phyloP scores from a whole-genome alignment of 495 filamentous ascomycete species.

The Massariosphaeria phaeospora region DNA sequence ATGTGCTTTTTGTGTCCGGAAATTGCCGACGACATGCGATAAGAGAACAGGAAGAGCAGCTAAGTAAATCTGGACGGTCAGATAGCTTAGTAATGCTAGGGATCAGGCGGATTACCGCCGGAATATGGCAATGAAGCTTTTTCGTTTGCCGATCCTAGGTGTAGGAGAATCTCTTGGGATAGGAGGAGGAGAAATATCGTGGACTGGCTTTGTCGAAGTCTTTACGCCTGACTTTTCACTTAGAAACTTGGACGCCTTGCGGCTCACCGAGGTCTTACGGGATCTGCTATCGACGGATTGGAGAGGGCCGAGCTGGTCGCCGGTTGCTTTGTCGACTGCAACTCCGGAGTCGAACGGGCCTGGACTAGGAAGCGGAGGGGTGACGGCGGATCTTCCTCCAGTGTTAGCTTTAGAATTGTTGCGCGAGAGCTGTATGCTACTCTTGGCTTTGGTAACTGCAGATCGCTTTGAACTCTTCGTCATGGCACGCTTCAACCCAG shows the following conservation, averaged over 20 bases:
- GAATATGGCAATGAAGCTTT: slow-evolving; percentile 33
- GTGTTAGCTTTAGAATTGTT: slow-evolving; percentile 14
- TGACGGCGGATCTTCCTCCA: background rate
- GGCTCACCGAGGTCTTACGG: background rate
- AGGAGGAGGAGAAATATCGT: slow-evolving; percentile 16
- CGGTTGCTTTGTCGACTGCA: slow-evolving; percentile 5
- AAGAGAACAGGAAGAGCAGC: background rate
- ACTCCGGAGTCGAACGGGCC: slow-evolving; percentile 27
- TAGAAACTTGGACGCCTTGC: background rate
- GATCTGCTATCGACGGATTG: slow-evolving; percentile 1
- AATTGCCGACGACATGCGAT: background rate
- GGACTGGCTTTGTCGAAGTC: background rate
- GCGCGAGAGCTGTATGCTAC: slow-evolving; percentile 23
- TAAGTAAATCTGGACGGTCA: too few relatives aligned
- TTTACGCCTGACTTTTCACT: slow-evolving; percentile 4
- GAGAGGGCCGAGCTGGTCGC: slow-evolving; percentile 1
- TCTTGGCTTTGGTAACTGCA: slow-evolving; percentile 20
- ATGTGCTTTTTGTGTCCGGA: background rate
- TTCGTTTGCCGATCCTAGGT: slow-evolving; percentile 31
- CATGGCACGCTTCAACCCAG: slow-evolving; percentile 28
- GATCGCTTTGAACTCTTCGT: slow-evolving; percentile 27
- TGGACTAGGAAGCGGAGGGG: slow-evolving; percentile 25
- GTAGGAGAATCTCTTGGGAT: slow-evolving; percentile 15
- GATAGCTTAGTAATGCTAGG: background rate
- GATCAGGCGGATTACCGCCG: slow-evolving; percentile 1